Base-by-base conservation (phyloP, 164 flowering plant species). In the Euptelea pleiosperma region DNA sequence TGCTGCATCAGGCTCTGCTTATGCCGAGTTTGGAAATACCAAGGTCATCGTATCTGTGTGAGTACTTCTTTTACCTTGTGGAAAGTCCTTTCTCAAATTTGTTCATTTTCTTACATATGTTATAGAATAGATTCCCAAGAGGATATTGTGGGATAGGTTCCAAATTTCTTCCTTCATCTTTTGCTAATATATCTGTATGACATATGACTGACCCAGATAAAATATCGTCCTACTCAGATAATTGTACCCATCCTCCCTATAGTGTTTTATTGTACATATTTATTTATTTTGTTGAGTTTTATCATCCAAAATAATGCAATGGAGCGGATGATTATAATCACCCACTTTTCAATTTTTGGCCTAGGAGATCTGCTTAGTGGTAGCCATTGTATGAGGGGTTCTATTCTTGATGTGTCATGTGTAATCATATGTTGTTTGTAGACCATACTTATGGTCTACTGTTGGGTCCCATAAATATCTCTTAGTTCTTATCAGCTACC, bases 21-120 rank as follows among this genome's bases (percentile, higher is more conserved):
- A 85, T 71, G 97, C 88, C 0, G 99, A 90, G 64, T 83, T 93
- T 55, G 97, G 97, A 39, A 83, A 79, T 61, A 93, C 96, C 35
- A 90, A 88, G 71, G 99, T 93, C 55, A 90, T 93, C 34, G 99
- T 93, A 31, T 93, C 99, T 0, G 91, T 93, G 97, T 93, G 73
- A 87, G 98, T 81, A 34, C 50, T 37, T 48, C 26, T 52, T 57
- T 49, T 52, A 28, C 33, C 15, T 54, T 0, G 4, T 35, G 28
- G 28, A 34, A 33, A 16, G 16, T 43, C 16, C 14, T 11, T 46
- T 12, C 35, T 12, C 8, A n/a, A 1, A n/a, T n/a, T 11, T 33
- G 46, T 18, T 35, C 26, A 24, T 15, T 42, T 50, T 43, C 36
- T 42, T 55, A 9, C 3, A 25, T 28, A 15, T 55, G 18, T 46